Base-by-base conservation (phyloP, 2,329 filamentous ascomycete genomes). In the Paecilomyces sp. region DNA sequence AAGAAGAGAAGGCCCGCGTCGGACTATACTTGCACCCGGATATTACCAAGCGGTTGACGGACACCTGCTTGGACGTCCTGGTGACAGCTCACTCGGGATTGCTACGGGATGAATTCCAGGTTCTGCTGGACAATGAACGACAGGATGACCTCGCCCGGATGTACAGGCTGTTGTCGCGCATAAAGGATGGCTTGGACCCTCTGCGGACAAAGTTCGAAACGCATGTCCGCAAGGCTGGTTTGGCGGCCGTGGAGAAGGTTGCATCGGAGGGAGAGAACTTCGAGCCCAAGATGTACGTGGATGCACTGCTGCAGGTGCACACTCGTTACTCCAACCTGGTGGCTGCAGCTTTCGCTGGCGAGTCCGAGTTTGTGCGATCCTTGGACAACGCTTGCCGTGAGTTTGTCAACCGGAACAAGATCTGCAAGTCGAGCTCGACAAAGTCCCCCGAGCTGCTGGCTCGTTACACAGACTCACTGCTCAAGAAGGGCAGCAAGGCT, bases 331-430 rank as follows among this genome's bases (percentile, higher is more conserved):
- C 93, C 69, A 88, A 87, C 41, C 83, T 99, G 57, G 94, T 99
- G 31, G 92, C 95, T 78, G 85, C 88, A 55, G 93, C 94, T 1
- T 99, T 99, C 77, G 90, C 88, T 62, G 92, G 95, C 63, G 94
- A 99, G 75, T 92, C 94, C 0, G 94, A 99, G 71, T 99, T 99
- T 70, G 96, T 96, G 3, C 85, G 94, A 58, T 96, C 93, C 3
- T 81, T 99, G 30, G 94, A 99, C 70, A 99, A 97, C 72, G 94
- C 94, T 18, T 99, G 94, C 79, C 86, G 92, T 64, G 94, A 99
- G 72, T 99, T 97, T 70, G 94, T 99, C 74, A 99, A 99, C 77
- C 87, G 94, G 62, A 99, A 99, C 75, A 90, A 93, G 68, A 89
- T 97, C 57, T 99, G 94, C 85, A 95, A 93, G 71, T 87, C 90